These are phyloP conservation scores for Cercospora sp. DNA, from an alignment of 2,329 filamentous ascomycete genomes.

Conservation along the genomic window DNA sequence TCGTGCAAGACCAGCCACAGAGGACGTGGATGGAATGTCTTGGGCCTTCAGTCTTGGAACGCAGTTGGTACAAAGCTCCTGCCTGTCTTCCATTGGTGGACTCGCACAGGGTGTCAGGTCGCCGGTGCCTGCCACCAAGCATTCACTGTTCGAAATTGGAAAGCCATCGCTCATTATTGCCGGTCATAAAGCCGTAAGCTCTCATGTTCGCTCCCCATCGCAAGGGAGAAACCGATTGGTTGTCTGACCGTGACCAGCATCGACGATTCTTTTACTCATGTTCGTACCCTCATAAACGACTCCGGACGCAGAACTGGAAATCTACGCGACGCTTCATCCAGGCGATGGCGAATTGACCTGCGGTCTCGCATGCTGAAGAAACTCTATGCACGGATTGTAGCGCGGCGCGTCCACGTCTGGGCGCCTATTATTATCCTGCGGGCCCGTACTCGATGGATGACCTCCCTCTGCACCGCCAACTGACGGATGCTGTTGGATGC, in stretches of 20 bases:
- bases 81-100: not conserved
- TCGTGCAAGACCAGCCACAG: not conserved
- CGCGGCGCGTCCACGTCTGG: not conserved
- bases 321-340: not conserved
- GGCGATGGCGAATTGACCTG: not conserved
- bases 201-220: not conserved
- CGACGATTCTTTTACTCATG: not conserved
- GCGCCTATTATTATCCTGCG: not conserved
- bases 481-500: not conserved
- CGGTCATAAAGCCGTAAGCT: not conserved
- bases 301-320: not conserved
- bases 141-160: not conserved
- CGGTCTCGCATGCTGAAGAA: conserved; percentile 2
- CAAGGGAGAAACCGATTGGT: not conserved
- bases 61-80: not conserved
- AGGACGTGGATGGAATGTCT: not conserved
- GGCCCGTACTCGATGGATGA: not conserved
- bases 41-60: not conserved
- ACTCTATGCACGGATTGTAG: conserved; percentile 4
- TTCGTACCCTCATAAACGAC: not conserved
- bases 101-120: not conserved
- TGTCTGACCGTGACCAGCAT: not conserved
- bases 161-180: not conserved
- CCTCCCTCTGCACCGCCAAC: not conserved
- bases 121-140: not conserved